Percentiles rank a stretch among this genome's conserved stretches.
Conservation (phyloP, 1,139 yeast genomes). For the Barnettozyma hawaiiensis region DNA sequence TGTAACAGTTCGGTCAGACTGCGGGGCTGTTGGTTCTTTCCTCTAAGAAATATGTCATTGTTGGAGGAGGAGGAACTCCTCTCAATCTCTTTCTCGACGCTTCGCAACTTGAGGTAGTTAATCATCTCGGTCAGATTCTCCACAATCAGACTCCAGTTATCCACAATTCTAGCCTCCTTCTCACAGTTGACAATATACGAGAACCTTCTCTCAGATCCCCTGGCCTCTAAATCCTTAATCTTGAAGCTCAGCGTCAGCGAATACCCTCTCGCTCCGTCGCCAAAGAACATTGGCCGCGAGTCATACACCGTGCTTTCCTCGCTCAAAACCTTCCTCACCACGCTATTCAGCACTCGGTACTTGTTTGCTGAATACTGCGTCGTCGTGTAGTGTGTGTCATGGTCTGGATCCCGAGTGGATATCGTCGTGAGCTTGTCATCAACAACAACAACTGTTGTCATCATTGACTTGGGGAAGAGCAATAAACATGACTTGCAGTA, state of each 20-base stretch:
- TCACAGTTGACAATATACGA: slow-evolving; percentile 60
- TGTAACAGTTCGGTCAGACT: slow-evolving; percentile 54
- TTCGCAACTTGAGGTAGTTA: slow-evolving; percentile 40
- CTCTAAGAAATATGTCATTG: slow-evolving; percentile 39
- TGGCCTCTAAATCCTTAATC: slow-evolving; percentile 60
- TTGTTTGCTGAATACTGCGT: slow-evolving; percentile 59
- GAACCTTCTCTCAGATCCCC: slow-evolving; percentile 76
- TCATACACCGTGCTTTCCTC: slow-evolving; percentile 69
- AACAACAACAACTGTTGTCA: slow-evolving; percentile 5
- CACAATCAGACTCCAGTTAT: slow-evolving; percentile 53
- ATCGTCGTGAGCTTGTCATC: slow-evolving; percentile 13
- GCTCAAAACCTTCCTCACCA: slow-evolving; percentile 60
- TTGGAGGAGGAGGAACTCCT: slow-evolving; percentile 27
- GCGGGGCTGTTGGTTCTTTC: slow-evolving; percentile 48
- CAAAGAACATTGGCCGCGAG: slow-evolving; percentile 62
- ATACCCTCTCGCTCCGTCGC: slow-evolving; percentile 64
- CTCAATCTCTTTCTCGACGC: slow-evolving; percentile 31
- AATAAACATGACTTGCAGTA: slow-evolving; percentile 57
- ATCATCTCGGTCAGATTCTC: slow-evolving; percentile 49
- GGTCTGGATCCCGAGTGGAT: slow-evolving; percentile 14
- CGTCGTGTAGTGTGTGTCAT: slow-evolving; percentile 32
- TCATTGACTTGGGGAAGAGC: slow-evolving; percentile 35
- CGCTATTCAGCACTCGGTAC: slow-evolving; percentile 30
- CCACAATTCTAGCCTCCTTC: slow-evolving; percentile 45
- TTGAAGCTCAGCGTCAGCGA: slow-evolving; percentile 65